A percentile compares a stretch with the other conserved stretches of the same genome.
Conservation (phyloP, 2,329 filamentous ascomycete genomes). For the Exophiala aquamarina region DNA sequence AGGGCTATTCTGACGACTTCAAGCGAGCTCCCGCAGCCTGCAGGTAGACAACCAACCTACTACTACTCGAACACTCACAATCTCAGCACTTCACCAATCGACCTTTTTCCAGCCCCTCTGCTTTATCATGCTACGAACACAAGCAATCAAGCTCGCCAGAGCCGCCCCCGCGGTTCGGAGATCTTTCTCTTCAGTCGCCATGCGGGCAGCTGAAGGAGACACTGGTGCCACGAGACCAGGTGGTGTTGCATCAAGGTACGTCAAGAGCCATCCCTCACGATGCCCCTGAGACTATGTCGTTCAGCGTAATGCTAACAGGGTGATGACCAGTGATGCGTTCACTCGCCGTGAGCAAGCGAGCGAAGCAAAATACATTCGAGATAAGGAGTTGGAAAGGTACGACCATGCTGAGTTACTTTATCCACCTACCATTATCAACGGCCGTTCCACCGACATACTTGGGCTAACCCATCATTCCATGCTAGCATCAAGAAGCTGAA, state of each 20-base stretch:
- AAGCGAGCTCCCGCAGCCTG: neutral
- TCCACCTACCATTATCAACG: neutral
- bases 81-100: neutral
- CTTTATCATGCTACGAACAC: conserved; percentile 66
- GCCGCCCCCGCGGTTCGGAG: conserved; percentile 49
- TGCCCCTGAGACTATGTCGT: conserved; percentile 1
- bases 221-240: conserved; percentile 53
- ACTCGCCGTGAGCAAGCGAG: conserved; percentile 84
- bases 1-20: conserved; percentile 7
- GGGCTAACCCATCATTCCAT: neutral
- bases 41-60: neutral
- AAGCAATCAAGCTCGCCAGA: conserved; percentile 58
- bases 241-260: conserved; percentile 40
- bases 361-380: conserved; percentile 81
- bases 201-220: conserved; percentile 69
- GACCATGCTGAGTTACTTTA: conserved; percentile 7
- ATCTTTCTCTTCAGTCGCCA: conserved; percentile 63
- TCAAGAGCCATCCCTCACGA: conserved; percentile 1
- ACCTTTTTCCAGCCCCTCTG: conserved; percentile 4
- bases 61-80: neutral
- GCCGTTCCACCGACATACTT: neutral
- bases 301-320: conserved; percentile 3
- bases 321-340: conserved; percentile 73
- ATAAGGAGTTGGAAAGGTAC: conserved; percentile 85
- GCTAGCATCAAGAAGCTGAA: conserved; percentile 67